Evolutionary conservation across 208 protist genomes (phyloP).

Genomic region (Endotrypanum monterogeii): DNA sequence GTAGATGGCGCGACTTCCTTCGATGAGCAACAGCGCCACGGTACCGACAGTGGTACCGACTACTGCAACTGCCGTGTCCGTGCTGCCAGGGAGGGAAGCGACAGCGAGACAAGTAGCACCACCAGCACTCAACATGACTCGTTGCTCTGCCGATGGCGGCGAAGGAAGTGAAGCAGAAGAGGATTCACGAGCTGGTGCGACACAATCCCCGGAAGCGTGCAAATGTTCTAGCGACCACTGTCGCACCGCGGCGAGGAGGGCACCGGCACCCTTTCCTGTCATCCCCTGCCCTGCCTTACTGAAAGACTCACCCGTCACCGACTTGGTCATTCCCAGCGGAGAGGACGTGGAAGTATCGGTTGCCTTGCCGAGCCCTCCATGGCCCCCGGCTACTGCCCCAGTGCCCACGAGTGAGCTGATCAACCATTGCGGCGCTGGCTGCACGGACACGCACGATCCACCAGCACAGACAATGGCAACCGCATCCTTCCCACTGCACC

Average conservation of each 20-base stretch:
- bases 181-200: neutral
- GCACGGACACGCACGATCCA: slow-evolving; percentile 24
- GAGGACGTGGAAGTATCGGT: neutral
- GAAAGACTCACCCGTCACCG: neutral
- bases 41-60: slow-evolving; percentile 60
- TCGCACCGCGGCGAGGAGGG: slow-evolving; percentile 12
- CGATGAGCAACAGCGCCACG: slow-evolving; percentile 48
- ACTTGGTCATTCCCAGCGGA: neutral
- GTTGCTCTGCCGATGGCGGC: slow-evolving; percentile 15
- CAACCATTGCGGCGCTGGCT: slow-evolving; percentile 15
- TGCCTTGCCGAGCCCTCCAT: neutral
- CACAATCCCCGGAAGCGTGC: neutral
- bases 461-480: slow-evolving; percentile 20
- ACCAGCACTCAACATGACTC: slow-evolving; percentile 15
- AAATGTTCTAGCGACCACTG: neutral
- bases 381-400: neutral
- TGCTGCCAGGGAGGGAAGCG: slow-evolving; percentile 36
- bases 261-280: slow-evolving; percentile 17
- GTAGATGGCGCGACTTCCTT: slow-evolving; percentile 31
- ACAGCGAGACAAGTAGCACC: slow-evolving; percentile 44
- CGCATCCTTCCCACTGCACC: neutral
- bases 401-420: neutral
- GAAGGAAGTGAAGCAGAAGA: neutral
- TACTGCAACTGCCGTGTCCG: slow-evolving; percentile 44
- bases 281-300: neutral